Percentiles rank a stretch among this genome's conserved stretches.
Evolutionary conservation across 2,329 filamentous ascomycete genomes (phyloP).

Genomic region (Penicillium sp.): DNA sequence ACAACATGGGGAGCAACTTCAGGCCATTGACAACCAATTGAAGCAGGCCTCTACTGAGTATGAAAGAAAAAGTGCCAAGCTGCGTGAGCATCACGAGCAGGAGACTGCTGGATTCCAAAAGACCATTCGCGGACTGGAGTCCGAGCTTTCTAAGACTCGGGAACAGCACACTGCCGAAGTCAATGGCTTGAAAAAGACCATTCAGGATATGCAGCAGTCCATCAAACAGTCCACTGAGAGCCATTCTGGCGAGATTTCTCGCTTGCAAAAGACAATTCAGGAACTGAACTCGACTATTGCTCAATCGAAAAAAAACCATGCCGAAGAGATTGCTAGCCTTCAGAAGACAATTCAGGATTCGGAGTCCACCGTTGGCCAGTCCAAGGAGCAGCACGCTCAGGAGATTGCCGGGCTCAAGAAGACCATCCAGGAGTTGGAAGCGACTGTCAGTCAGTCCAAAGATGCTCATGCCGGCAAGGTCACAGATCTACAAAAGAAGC

Average conservation of each 20-base stretch:
- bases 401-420: constrained; percentile 60
- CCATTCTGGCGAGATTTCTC: constrained; percentile 58
- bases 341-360: constrained; percentile 61
- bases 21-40: constrained; percentile 50
- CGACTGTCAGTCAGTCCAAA: constrained; percentile 53
- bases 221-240: constrained; percentile 50
- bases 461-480: constrained; percentile 61
- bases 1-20: constrained; percentile 48
- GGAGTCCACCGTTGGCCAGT: constrained; percentile 51
- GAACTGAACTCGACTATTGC: constrained; percentile 52
- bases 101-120: constrained; percentile 64
- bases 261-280: constrained; percentile 58
- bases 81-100: constrained; percentile 53
- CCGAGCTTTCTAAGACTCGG: constrained; percentile 50
- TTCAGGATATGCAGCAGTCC: constrained; percentile 58
- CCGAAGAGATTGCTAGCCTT: constrained; percentile 63
- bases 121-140: constrained; percentile 61
- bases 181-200: constrained; percentile 59
- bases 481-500: constrained; percentile 59
- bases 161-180: constrained; percentile 55
- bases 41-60: constrained; percentile 45
- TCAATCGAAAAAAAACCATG: constrained; percentile 61
- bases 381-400: constrained; percentile 51
- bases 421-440: constrained; percentile 60
- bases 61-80: constrained; percentile 39